Base-by-base conservation (phyloP, 305 asterid species). In the Solanum chacoense region DNA sequence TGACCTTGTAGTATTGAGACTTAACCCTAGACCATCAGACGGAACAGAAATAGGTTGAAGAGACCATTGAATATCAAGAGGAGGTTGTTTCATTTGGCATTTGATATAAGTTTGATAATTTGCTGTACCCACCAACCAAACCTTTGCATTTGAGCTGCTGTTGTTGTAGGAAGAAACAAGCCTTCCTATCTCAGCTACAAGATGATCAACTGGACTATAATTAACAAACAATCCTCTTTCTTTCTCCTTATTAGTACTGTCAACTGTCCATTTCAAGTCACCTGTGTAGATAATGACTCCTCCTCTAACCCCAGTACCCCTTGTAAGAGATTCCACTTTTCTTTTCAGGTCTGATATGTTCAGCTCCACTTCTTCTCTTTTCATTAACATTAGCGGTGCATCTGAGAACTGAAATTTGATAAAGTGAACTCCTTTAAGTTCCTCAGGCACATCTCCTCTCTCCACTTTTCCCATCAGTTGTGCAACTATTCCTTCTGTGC, bases 81-180 rank as follows among this genome's bases (percentile, higher is more conserved):
- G 92, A 8, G 98, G 97, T 50, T 96, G 94, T 89, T 92, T 95
- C 94, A 92, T 94, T 90, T 94, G 95, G 77, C 98, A 94, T 88
- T 92, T 96, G 71, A 92, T 92, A 34, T 93, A 96, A 2, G 99
- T 95, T 87, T 94, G 97, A 72, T 94, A 94, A 93, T 91, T 93
- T 12, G 99, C 99, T 28, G 92, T 94, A 9, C 93, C 98, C 89
- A 96, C 89, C 31, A 96, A 85, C 98, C 99, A 96, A 71, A 96
- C 96, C 93, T 90, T 95, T 29, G 87, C 87, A 40, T 86, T 91
- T 8, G 91, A 89, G 18, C 7, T 24, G 34, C 75, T 69, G 55
- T 7, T 75, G 86, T 50, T 89, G 84, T 88, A 95, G 85, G 89
- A 93, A 71, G 94, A 91, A 13, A 95, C 20, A 88, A 96, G 40